Percentiles rank a stretch among this genome's conserved stretches.
These are phyloP conservation scores for Mycena alexandri DNA, from an alignment of 768 basidiomycete species.

Conservation along the genomic window DNA sequence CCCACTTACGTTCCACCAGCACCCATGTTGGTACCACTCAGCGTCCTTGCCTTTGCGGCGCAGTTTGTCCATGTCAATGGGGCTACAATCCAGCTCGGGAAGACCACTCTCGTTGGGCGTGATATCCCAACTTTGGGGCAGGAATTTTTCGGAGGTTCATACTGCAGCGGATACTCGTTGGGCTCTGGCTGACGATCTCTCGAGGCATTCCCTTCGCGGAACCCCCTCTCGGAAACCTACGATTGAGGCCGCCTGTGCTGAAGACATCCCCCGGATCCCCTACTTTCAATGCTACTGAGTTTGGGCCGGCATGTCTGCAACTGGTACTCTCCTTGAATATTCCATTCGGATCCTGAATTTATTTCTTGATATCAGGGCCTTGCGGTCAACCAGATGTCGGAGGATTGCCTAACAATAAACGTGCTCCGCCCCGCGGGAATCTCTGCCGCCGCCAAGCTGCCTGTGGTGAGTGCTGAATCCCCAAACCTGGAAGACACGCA, in stretches of 20 bases:
- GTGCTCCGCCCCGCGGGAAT: conserved; percentile 63
- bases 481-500: too few relatives aligned
- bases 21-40: conserved; percentile 12
- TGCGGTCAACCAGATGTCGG: conserved; percentile 54
- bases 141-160: conserved; percentile 28
- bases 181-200: not conserved
- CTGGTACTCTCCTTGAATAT: conserved; percentile 39
- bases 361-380: not conserved
- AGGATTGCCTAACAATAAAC: conserved; percentile 74
- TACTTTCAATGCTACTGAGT: conserved; percentile 61
- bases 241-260: conserved; percentile 61
- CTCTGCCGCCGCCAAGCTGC: conserved; percentile 46
- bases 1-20: not conserved
- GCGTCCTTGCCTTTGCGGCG: not conserved
- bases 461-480: conserved; percentile 40
- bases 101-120: conserved; percentile 21
- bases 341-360: not conserved
- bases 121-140: conserved; percentile 16
- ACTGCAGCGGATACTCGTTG: not conserved
- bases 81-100: conserved; percentile 15
- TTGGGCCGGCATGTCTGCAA: conserved; percentile 66
- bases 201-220: conserved; percentile 67
- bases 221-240: conserved; percentile 63
- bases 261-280: conserved; percentile 51
- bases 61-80: conserved; percentile 2